These are phyloP conservation scores for Cutaneotrichosporon cutaneum DNA, from an alignment of 1,284 basidiomycete species.

Conservation along the genomic window DNA sequence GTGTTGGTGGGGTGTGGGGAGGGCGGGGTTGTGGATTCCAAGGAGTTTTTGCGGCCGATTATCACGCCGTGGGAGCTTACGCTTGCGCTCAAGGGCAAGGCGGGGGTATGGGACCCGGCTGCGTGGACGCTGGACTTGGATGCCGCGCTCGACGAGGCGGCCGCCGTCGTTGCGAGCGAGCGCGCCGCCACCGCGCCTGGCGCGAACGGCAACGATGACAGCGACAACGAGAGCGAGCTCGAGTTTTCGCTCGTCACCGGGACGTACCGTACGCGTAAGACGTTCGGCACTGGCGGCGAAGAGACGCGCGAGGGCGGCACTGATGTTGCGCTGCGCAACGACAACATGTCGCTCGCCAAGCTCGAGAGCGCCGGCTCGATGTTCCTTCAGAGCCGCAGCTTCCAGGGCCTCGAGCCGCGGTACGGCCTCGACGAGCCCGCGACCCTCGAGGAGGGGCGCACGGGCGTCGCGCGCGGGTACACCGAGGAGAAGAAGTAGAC, in stretches of 20 bases:
- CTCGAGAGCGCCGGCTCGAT: conserved; percentile 70
- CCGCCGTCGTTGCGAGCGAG: conserved; percentile 23
- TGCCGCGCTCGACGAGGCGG: conserved; percentile 32
- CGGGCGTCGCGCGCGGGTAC: conserved; percentile 87
- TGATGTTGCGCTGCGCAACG: conserved; percentile 62
- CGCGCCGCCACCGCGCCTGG: conserved; percentile 4
- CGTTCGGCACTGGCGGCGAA: conserved; percentile 18
- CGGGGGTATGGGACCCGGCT: conserved; percentile 64
- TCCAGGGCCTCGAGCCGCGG: conserved; percentile 78
- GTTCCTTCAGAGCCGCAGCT: conserved; percentile 59
- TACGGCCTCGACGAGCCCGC: conserved; percentile 77
- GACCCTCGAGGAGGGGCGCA: conserved; percentile 79
- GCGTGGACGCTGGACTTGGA: conserved; percentile 61
- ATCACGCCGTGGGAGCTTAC: conserved; percentile 92
- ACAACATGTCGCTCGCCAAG: conserved; percentile 58
- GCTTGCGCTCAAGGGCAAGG: conserved; percentile 72
- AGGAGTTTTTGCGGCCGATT: conserved; percentile 88
- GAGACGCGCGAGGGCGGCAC: conserved; percentile 10
- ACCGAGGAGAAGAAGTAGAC: conserved; percentile 50
- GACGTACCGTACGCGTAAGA: conserved; percentile 66
- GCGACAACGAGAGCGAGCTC: conserved; percentile 60
- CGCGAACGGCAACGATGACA: conserved; percentile 26
- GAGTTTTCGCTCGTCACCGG: conserved; percentile 85
- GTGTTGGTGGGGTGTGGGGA: conserved; percentile 93
- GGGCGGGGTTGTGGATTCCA: conserved; percentile 82